phyloP scores from a whole-genome alignment of 78 protist genomes.

The Dictyostelium purpureum region DNA sequence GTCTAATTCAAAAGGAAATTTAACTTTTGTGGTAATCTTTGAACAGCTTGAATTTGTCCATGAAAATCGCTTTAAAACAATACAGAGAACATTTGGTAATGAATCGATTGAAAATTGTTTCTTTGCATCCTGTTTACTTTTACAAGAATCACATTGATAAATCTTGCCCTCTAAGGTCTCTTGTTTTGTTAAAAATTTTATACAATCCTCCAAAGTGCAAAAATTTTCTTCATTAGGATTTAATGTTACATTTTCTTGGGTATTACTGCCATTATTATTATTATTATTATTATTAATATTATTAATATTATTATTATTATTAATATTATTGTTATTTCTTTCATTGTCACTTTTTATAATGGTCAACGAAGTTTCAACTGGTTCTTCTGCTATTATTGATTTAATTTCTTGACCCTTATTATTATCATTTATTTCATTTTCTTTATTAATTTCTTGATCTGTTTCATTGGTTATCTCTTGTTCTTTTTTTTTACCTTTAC shows the following conservation, averaged over 20 bases:
- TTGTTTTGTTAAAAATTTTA: constrained; percentile 11
- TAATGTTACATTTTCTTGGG: background rate
- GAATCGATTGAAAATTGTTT: constrained; percentile 36
- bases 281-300: no score
- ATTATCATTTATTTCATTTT: background rate
- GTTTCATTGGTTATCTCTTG: background rate
- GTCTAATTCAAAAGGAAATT: constrained; percentile 69
- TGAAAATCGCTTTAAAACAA: constrained; percentile 67
- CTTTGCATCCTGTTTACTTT: constrained; percentile 32
- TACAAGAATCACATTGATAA: constrained; percentile 42
- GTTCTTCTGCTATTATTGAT: background rate
- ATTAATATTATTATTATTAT: background rate
- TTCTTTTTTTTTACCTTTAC: background rate
- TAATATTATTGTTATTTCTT: background rate
- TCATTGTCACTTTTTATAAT: background rate
- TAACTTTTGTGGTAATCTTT: constrained; percentile 46
- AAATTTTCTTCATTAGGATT: background rate
- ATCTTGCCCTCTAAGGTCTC: constrained; percentile 40
- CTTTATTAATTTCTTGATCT: background rate
- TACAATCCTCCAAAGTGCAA: constrained; percentile 50
- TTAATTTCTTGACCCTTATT: no score
- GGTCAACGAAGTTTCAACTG: background rate
- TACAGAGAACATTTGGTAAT: constrained; percentile 68
- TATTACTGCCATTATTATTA: background rate
- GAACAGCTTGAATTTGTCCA: constrained; percentile 25